These are phyloP conservation scores for Cladophialophora carrionii DNA, from an alignment of 2,329 filamentous ascomycete species.

Conservation along the genomic window DNA sequence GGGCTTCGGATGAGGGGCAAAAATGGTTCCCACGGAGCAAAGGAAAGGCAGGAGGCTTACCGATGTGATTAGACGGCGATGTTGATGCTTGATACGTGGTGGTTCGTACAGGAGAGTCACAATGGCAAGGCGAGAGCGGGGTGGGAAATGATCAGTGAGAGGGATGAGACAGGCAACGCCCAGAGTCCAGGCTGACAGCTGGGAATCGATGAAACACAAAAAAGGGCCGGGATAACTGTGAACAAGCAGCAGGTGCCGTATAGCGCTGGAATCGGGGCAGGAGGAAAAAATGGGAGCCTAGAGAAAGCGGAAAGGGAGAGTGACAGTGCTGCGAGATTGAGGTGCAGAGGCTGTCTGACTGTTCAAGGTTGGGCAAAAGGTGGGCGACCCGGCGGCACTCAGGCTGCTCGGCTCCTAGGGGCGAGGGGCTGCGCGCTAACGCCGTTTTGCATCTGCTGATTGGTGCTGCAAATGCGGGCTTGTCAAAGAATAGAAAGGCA, in stretches of 20 bases:
- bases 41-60: conserved; percentile 31
- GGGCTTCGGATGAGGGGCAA: conserved; percentile 30
- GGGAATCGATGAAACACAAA: conserved; percentile 20
- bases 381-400: neutral
- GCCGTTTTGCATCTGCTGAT: neutral
- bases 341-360: conserved; percentile 1
- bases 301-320: conserved; percentile 17
- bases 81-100: conserved; percentile 34
- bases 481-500: conserved; percentile 8
- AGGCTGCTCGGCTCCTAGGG: neutral
- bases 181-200: conserved; percentile 17
- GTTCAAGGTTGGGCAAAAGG: neutral
- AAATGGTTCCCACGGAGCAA: conserved; percentile 23
- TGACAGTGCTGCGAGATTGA: conserved; percentile 2
- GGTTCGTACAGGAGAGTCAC: conserved; percentile 25
- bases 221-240: conserved; percentile 10
- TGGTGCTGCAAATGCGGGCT: conserved; percentile 1
- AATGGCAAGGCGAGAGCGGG: conserved; percentile 16
- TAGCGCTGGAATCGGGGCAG: conserved; percentile 25
- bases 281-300: conserved; percentile 25
- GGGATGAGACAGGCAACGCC: conserved; percentile 15
- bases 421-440: neutral
- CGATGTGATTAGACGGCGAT: conserved; percentile 33
- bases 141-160: conserved; percentile 14
- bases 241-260: conserved; percentile 20